A percentile compares a stretch with the other conserved stretches of the same genome.
phyloP scores from a whole-genome alignment of 352 stramenopile genomes.

The Bremia lactucae region DNA sequence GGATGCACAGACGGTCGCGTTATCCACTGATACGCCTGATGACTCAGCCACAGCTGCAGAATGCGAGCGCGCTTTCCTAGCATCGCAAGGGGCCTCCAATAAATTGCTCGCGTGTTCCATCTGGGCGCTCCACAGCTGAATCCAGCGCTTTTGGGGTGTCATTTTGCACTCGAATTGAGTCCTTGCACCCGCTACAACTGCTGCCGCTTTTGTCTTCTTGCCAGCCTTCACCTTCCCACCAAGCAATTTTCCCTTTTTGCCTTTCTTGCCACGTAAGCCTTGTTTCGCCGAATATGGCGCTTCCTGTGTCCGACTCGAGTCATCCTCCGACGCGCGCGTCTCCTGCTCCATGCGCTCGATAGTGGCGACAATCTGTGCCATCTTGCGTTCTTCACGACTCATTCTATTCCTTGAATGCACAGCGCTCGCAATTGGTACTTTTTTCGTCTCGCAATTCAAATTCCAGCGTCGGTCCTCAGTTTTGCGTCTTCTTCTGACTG shows the following conservation, averaged over 20 bases:
- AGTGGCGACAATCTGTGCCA: conserved; percentile 68
- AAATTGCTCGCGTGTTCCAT: conserved; percentile 14
- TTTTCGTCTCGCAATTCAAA: conserved; percentile 5
- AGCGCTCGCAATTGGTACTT: background rate
- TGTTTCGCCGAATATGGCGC: conserved; percentile 15
- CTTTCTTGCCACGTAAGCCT: conserved; percentile 18
- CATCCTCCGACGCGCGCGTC: conserved; percentile 14
- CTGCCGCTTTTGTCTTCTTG: conserved; percentile 31
- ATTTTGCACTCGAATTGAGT: conserved; percentile 23
- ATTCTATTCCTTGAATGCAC: conserved; percentile 21
- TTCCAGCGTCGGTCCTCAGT: conserved; percentile 2
- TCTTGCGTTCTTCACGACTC: conserved; percentile 69
- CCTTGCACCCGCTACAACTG: conserved; percentile 12
- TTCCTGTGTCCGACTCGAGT: conserved; percentile 11
- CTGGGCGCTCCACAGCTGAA: conserved; percentile 58
- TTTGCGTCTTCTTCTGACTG: conserved; percentile 25
- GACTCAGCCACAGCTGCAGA: background rate
- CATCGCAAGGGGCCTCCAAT: background rate
- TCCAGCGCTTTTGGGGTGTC: conserved; percentile 74
- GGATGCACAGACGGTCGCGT: conserved; percentile 1
- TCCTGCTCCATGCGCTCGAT: conserved; percentile 74
- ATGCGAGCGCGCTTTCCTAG: background rate
- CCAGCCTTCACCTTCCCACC: conserved; percentile 21
- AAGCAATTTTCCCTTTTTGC: conserved; percentile 20
- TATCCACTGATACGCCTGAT: conserved; percentile 4